Conservation (phyloP, 306 rosid genomes). For the Malus fusca region DNA sequence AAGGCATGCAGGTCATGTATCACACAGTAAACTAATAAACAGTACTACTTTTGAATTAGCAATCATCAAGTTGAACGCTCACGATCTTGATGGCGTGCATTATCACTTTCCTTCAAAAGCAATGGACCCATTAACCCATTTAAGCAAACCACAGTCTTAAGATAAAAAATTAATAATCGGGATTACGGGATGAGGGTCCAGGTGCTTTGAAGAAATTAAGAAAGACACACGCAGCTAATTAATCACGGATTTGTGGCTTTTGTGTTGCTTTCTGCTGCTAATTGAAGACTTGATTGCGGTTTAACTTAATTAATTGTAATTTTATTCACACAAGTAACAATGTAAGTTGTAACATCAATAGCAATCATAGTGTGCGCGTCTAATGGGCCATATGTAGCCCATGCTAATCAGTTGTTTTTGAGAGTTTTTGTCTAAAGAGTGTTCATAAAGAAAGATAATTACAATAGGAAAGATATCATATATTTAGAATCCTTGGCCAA, state of each 20-base stretch:
- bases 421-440: not conserved
- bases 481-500: not conserved
- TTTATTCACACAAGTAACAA: not conserved
- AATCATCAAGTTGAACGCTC: not conserved
- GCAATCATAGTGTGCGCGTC: not conserved
- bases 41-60: not conserved
- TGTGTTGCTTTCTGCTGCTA: constrained; percentile 1
- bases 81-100: not conserved
- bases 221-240: not conserved
- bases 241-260: constrained; percentile 8
- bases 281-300: not conserved
- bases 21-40: not conserved
- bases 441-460: not conserved
- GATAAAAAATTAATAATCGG: not conserved
- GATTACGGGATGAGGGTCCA: not conserved
- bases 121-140: not conserved
- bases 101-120: not conserved
- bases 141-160: not conserved
- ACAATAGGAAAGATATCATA: not conserved
- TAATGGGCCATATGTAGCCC: not conserved
- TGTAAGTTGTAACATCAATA: not conserved
- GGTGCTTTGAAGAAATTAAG: not conserved
- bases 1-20: not conserved
- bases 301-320: not conserved
- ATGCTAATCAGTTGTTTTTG: not conserved